phyloP scores from a whole-genome alignment of 2,329 filamentous ascomycete species.

The Didymella arachidicola region DNA sequence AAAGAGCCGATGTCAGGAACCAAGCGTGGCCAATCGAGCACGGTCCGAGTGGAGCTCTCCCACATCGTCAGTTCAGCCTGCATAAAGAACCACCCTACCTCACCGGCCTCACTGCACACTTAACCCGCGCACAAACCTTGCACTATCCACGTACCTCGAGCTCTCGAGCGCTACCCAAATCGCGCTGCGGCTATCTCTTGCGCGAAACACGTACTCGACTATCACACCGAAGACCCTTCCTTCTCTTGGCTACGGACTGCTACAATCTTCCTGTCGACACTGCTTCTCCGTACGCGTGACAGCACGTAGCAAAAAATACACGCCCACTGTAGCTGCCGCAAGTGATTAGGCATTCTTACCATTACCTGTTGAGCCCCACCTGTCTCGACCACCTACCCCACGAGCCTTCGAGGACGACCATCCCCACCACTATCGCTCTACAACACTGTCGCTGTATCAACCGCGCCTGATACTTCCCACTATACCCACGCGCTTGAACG shows the following conservation, averaged over 20 bases:
- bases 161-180: constrained; percentile 20
- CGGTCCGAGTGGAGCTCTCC: constrained; percentile 31
- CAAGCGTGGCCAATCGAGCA: constrained; percentile 30
- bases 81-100: constrained; percentile 40
- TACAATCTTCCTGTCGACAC: constrained; percentile 15
- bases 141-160: constrained; percentile 24
- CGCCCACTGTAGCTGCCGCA: constrained; percentile 23
- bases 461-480: constrained; percentile 19
- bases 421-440: constrained; percentile 29
- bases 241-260: constrained; percentile 22
- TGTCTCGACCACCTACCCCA: constrained; percentile 23
- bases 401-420: constrained; percentile 22
- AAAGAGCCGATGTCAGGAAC: constrained; percentile 27
- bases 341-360: constrained; percentile 25
- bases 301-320: constrained; percentile 12
- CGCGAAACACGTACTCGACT: constrained; percentile 17
- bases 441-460: constrained; percentile 23
- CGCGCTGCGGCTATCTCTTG: constrained; percentile 19
- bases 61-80: constrained; percentile 36
- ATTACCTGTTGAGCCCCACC: constrained; percentile 26
- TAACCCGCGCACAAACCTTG: constrained; percentile 38
- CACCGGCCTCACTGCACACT: constrained; percentile 36
- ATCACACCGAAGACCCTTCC: constrained; percentile 22
- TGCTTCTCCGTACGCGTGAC: constrained; percentile 17
- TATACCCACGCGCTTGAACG: constrained; percentile 22